Conservation (phyloP, 2,329 filamentous ascomycete species). For the Penicillium crustosum region DNA sequence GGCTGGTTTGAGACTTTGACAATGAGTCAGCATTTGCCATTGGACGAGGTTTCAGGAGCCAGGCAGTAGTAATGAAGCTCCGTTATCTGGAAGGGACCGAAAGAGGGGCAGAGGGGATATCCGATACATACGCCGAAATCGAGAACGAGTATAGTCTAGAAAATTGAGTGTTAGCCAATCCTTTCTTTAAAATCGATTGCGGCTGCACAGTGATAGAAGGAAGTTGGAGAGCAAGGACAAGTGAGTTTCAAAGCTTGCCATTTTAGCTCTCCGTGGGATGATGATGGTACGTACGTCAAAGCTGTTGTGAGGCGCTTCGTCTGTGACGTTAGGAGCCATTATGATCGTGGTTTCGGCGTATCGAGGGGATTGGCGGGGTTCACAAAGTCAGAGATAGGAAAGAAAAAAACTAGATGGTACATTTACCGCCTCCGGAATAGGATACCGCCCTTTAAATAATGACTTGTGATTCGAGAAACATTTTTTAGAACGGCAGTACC, state of each 20-base stretch:
- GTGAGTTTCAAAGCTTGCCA: constrained; percentile 1
- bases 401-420: neutral
- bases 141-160: constrained; percentile 16
- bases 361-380: constrained; percentile 9
- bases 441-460: neutral
- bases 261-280: constrained; percentile 1
- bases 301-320: constrained; percentile 22
- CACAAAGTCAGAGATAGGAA: constrained; percentile 12
- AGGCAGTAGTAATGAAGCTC: neutral
- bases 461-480: neutral
- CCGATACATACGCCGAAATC: constrained; percentile 15
- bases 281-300: constrained; percentile 22
- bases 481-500: neutral
- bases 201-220: neutral
- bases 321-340: constrained; percentile 18
- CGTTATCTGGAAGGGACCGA: constrained; percentile 2
- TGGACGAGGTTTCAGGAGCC: neutral
- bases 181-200: neutral
- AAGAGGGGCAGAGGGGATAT: neutral
- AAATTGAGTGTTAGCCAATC: constrained; percentile 9
- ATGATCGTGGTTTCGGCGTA: constrained; percentile 6
- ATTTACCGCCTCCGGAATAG: neutral
- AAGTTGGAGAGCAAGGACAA: constrained; percentile 8
- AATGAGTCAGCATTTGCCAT: constrained; percentile 9
- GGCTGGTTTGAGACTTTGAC: constrained; percentile 14